These are phyloP conservation scores for Botrytis galanthina DNA, from an alignment of 2,329 filamentous ascomycete species.

Conservation along the genomic window DNA sequence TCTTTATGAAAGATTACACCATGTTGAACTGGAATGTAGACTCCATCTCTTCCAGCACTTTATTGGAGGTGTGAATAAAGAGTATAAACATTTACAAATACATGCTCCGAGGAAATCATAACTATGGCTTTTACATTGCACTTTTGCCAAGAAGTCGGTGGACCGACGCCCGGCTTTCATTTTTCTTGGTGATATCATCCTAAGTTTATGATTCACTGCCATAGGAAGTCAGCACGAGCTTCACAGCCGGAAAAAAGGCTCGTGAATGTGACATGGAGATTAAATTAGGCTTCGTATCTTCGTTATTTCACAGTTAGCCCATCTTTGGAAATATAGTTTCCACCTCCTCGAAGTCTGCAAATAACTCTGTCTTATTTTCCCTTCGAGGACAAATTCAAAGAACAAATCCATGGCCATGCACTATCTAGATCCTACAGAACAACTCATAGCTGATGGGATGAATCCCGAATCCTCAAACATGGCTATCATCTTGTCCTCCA, in stretches of 20 bases:
- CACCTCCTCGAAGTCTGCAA: neutral
- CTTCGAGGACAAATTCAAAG: neutral
- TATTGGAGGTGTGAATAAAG: neutral
- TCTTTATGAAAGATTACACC: neutral
- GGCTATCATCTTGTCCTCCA: neutral
- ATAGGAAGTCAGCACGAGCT: too few species aligned
- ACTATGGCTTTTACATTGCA: neutral
- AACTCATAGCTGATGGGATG: neutral
- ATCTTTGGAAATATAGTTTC: neutral
- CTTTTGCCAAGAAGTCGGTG: neutral
- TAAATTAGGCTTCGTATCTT: neutral
- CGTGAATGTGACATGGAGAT: neutral
- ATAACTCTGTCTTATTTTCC: neutral
- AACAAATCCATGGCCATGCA: neutral
- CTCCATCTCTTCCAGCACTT: neutral
- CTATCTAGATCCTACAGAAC: neutral
- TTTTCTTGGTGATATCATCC: neutral
- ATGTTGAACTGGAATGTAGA: neutral
- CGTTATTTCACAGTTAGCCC: rapidly evolving
- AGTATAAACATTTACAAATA: too few species aligned
- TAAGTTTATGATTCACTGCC: neutral
- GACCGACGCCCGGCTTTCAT: neutral
- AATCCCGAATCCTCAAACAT: neutral
- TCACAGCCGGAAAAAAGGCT: neutral
- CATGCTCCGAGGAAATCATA: neutral